Base-by-base conservation (phyloP, 2,329 filamentous ascomycete genomes). In the Cordyceps cicadae region DNA sequence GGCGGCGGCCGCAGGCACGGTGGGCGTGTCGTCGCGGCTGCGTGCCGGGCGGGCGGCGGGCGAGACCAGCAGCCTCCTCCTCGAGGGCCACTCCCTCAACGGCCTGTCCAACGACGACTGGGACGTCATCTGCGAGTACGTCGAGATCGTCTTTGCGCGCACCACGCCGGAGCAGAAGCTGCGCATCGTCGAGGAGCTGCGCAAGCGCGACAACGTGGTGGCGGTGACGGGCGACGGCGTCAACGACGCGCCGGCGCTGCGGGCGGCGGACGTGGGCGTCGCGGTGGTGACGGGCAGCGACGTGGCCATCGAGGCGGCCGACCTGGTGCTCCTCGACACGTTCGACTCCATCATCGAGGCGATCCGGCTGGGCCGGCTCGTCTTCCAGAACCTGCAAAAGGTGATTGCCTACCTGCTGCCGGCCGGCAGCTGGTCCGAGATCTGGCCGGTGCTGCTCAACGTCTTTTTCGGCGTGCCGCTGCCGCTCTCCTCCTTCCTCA, bases 201-300 rank as follows among this genome's bases (percentile, higher is more conserved):
- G 87, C 64, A 70, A 74, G 21, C 74, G 81, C 15, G 80, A 81
- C 21, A 81, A 84, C 32, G 81, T 81, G 1, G 86, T 84, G 12
- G 87, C 86, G 39, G 88, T 90, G 76, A 90, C 87, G n/a, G 88
- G 87, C 34, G 87, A 91, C 63, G 85, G 85, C 11, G 87, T 86
- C 9, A 87, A 88, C 61, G 85, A 88, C 63, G 85, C 84, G 0
- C 85, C 85, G 0, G 85, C 85, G 2, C 74, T 88, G 39, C 85
- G 85, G 55, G 84, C 83, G 37, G 85, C 85, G 1, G 85, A 87
- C 64, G 84, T 87, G 0, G 85, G 85, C n/a, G 88, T 90, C 59
- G 84, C 84, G 3, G 84, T 88, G 74, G 84, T 84, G 8, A 75
- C 80, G 0, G 85, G 86, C 4, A 84, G 80, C 5, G 85, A 88